These are phyloP conservation scores for Grosmannia penicillata DNA, from an alignment of 2,329 filamentous ascomycete species.

Conservation along the genomic window DNA sequence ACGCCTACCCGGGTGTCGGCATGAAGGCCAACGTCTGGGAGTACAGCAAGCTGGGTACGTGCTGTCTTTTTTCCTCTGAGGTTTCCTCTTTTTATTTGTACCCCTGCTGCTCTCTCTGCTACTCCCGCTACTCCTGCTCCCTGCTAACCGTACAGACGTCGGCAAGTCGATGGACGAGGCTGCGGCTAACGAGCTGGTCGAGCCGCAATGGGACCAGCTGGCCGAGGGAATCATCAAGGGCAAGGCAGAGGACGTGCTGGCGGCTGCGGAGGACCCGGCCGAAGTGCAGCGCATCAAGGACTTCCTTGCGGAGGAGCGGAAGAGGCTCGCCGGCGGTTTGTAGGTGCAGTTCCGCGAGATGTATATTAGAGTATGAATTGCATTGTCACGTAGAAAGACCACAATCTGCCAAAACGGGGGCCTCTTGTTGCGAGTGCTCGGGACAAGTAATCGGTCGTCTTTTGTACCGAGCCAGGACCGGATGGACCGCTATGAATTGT, in stretches of 20 bases:
- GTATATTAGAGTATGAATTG: not conserved
- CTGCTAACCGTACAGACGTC: constrained; percentile 23
- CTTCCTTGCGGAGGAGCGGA: constrained; percentile 7
- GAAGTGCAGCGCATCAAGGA: constrained; percentile 35
- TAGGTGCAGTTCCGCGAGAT: not conserved
- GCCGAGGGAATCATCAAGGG: constrained; percentile 34
- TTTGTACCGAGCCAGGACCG: too few species aligned
- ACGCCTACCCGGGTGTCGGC: constrained; percentile 89
- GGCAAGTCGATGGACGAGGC: constrained; percentile 36
- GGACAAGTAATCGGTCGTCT: too few species aligned
- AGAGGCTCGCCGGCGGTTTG: constrained; percentile 15
- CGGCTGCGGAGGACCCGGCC: constrained; percentile 8
- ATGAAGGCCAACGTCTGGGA: constrained; percentile 99
- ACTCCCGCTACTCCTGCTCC: not conserved
- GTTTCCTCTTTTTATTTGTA: not conserved
- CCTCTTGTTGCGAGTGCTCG: too few species aligned
- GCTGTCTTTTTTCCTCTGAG: not conserved
- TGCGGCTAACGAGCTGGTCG: constrained; percentile 27
- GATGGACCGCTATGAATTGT: too few species aligned
- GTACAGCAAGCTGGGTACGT: constrained; percentile 56
- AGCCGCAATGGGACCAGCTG: constrained; percentile 39
- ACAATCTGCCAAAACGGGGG: too few species aligned
- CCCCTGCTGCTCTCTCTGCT: not conserved
- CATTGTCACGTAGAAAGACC: too few species aligned
- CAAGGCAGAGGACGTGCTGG: constrained; percentile 42